A percentile compares a stretch with the other conserved stretches of the same genome.
phyloP scores from a whole-genome alignment of 2,329 filamentous ascomycete genomes.

The Pseudocercospora musae region DNA sequence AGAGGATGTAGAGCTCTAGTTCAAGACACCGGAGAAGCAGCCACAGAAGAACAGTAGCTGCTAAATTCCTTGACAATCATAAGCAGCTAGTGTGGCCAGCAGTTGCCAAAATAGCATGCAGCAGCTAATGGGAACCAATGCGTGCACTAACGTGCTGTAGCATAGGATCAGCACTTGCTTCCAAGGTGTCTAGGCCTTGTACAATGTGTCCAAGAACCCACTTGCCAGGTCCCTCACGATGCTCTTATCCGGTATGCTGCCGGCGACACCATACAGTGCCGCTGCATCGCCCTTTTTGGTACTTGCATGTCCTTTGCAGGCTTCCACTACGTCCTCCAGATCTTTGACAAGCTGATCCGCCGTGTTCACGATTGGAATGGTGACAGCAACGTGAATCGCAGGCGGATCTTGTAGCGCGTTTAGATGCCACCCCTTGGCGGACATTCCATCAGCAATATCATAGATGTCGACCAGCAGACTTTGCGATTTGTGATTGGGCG shows the following conservation, averaged over 20 bases:
- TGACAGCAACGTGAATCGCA: conserved; percentile 91
- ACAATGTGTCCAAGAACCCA: conserved; percentile 83
- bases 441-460: conserved; percentile 88
- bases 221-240: conserved; percentile 86
- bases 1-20: no score
- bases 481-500: conserved; percentile 16
- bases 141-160: background rate
- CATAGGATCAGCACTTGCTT: background rate
- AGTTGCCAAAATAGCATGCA: background rate
- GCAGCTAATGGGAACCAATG: background rate
- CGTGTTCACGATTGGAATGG: conserved; percentile 75
- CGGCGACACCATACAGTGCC: conserved; percentile 90
- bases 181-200: conserved; percentile 12
- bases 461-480: conserved; percentile 78
- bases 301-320: conserved; percentile 70
- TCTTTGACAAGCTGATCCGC: conserved; percentile 78
- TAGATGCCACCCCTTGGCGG: conserved; percentile 83
- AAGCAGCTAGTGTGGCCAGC: no score
- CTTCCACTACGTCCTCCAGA: conserved; percentile 57
- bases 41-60: no score
- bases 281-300: conserved; percentile 71
- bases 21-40: no score
- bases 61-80: no score
- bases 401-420: conserved; percentile 90
- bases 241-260: conserved; percentile 91